These are phyloP conservation scores for Penicillium sp. DNA, from an alignment of 2,329 filamentous ascomycete species.

Conservation along the genomic window DNA sequence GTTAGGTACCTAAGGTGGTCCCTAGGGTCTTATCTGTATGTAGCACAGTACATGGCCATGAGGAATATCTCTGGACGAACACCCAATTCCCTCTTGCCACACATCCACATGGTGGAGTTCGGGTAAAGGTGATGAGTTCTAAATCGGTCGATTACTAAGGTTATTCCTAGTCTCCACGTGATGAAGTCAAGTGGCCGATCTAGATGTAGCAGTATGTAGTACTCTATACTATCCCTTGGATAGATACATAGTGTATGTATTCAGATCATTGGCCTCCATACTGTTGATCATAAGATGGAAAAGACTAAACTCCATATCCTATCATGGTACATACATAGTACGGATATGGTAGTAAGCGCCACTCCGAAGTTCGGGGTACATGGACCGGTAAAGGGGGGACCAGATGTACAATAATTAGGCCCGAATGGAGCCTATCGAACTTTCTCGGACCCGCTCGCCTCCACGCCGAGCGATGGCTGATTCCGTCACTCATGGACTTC, in stretches of 20 bases:
- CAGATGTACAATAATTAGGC: background rate
- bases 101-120: background rate
- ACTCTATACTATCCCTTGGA: background rate
- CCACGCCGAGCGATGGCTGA: conserved; percentile 12
- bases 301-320: background rate
- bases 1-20: background rate
- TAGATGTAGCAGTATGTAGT: background rate
- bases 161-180: background rate
- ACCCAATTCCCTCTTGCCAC: conserved; percentile 4
- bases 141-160: background rate
- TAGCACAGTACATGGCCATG: background rate
- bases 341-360: conserved; percentile 1
- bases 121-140: background rate
- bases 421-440: conserved; percentile 15
- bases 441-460: conserved; percentile 20
- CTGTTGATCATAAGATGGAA: no score
- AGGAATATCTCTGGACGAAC: background rate
- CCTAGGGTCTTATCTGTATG: background rate
- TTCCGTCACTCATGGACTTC: conserved; percentile 19
- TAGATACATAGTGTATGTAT: conserved; percentile 7
- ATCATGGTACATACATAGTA: background rate
- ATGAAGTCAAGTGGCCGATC: background rate
- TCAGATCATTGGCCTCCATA: conserved; percentile 13
- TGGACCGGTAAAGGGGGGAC: background rate
- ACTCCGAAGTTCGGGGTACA: conserved; percentile 5